Conservation (phyloP, 345 rosid genomes). For the Pistacia vera region DNA sequence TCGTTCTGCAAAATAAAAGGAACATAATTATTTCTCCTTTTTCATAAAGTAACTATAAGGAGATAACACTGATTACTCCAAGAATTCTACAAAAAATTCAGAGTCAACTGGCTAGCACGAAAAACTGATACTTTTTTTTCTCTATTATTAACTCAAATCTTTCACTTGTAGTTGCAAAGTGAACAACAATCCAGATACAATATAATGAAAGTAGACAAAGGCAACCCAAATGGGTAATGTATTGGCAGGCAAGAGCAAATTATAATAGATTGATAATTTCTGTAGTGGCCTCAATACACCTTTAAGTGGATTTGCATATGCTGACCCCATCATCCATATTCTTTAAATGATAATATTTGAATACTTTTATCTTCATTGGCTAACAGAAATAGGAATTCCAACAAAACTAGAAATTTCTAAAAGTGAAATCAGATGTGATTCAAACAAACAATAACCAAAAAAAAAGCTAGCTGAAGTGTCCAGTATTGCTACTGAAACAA, state of each 20-base stretch:
- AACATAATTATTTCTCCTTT: background rate
- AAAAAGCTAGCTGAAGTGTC: background rate
- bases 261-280: background rate
- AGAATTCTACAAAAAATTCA: background rate
- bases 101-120: background rate
- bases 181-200: too few species aligned
- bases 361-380: too few species aligned
- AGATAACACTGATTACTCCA: background rate
- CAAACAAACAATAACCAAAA: too few species aligned
- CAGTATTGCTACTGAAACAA: too few species aligned
- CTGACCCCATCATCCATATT: too few species aligned
- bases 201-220: too few species aligned
- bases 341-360: too few species aligned
- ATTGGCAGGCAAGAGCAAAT: background rate
- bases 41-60: background rate
- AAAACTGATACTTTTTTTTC: too few species aligned
- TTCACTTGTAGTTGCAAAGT: background rate
- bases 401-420: background rate
- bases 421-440: background rate
- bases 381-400: background rate
- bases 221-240: background rate
- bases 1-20: slow-evolving; percentile 11
- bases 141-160: too few species aligned
- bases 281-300: too few species aligned
- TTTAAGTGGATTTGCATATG: too few species aligned